A percentile compares a stretch with the other conserved stretches of the same genome.
Conservation (phyloP, 306 rosid species). For the Cotoneaster glaucophyllus region DNA sequence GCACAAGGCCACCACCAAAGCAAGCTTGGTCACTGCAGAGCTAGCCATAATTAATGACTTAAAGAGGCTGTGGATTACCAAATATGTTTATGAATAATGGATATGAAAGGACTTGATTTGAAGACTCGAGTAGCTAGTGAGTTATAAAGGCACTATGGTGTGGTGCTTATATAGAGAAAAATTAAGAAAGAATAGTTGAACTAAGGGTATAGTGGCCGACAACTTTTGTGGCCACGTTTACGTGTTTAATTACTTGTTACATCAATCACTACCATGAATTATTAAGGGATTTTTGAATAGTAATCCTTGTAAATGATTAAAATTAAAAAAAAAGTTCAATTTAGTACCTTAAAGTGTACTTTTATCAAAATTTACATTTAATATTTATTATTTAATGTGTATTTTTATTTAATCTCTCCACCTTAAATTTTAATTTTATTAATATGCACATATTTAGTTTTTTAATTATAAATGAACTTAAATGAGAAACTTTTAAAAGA, state of each 20-base stretch:
- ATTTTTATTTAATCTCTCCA: too few species aligned
- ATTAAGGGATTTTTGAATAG: too few species aligned
- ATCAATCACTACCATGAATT: background rate
- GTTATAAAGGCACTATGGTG: background rate
- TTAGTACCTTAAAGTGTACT: too few species aligned
- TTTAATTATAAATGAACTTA: too few species aligned
- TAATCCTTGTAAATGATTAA: too few species aligned
- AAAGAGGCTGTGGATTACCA: background rate
- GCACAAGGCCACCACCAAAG: conserved; percentile 20
- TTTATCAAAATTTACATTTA: too few species aligned
- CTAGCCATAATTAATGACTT: conserved; percentile 9
- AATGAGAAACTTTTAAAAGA: too few species aligned
- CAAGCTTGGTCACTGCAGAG: conserved; percentile 16
- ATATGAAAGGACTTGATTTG: background rate
- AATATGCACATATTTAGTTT: too few species aligned
- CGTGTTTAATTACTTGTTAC: background rate
- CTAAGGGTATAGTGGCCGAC: background rate
- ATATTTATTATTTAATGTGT: too few species aligned
- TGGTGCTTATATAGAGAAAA: background rate
- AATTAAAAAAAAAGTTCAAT: too few species aligned
- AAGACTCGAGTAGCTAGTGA: background rate
- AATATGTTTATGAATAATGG: background rate
- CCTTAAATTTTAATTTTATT: too few species aligned
- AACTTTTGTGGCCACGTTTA: background rate
- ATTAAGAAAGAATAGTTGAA: background rate